Evolutionary conservation across 148 eudicot genomes (phyloP).

Genomic region (Salicornia ramosissima): DNA sequence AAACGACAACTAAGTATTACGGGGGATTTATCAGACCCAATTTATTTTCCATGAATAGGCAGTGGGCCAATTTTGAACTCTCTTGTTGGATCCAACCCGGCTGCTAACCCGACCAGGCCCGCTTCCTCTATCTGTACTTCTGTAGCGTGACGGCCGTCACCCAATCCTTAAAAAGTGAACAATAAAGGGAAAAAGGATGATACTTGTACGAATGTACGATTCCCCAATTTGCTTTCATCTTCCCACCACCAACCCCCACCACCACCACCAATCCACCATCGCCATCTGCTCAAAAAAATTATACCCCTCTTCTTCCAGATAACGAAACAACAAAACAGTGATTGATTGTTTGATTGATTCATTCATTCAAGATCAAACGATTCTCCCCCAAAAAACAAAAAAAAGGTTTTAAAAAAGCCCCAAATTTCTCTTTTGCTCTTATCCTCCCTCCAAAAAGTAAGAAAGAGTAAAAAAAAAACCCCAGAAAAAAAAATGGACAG

Average conservation of each 20-base stretch:
- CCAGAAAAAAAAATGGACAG: constrained; percentile 54
- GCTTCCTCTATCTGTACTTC: too few relatives aligned
- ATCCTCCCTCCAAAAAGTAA: neutral
- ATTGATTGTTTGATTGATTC: too few relatives aligned
- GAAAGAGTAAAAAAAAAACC: neutral
- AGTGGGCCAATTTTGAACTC: too few relatives aligned
- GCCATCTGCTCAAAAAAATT: neutral
- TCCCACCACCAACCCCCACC: constrained; percentile 7
- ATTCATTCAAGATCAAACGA: too few relatives aligned
- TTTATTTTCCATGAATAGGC: too few relatives aligned
- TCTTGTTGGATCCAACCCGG: neutral
- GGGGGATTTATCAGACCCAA: too few relatives aligned
- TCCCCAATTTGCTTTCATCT: neutral
- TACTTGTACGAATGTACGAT: constrained; percentile 9
- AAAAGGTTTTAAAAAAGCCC: neutral
- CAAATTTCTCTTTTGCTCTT: neutral
- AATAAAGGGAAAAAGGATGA: neutral
- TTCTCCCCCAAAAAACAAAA: neutral
- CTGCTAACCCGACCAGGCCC: neutral
- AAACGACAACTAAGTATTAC: too few relatives aligned
- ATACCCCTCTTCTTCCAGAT: neutral
- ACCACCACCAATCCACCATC: neutral
- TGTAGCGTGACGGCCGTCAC: too few relatives aligned
- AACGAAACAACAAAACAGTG: neutral
- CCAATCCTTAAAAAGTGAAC: neutral